Base-by-base conservation (phyloP, 768 basidiomycete species). In the Suillus brevipes region DNA sequence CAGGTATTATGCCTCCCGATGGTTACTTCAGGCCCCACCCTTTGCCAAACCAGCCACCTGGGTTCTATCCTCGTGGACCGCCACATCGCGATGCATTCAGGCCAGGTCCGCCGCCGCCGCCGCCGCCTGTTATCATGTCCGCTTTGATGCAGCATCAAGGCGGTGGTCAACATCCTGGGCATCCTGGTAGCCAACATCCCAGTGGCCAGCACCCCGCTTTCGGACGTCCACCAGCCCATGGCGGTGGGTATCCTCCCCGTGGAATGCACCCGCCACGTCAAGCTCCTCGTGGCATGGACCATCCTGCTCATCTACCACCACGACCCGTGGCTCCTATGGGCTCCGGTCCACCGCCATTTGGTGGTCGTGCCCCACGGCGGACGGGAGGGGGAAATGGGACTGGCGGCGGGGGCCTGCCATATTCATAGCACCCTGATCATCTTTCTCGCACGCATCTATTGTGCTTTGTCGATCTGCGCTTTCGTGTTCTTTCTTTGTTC, bases 41-140 rank as follows among this genome's bases (percentile, higher is more conserved):
- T 12, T 63, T 43, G 37, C 65, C 42, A 36, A 60, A 61, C 37
- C 72, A 63, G 53, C 73, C 73, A 1, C 79, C 74, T 18, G 72
- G 74, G 38, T 72, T 65, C 9, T 70, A 76, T 47, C 74, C 75
- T 55, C 79, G 80, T 34, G 73, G 78, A 40, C 75, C 77, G 20
- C 81, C 80, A 38, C 78, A 77, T 18, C 76, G 70, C 63, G 78
- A 69, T 64, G 69, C 68, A 59, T 78, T 74, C 73, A 78, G 74
- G 53, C 72, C 58, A 64, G 78, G 70, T 23, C 71, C 71, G 12
- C 71, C 73, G 4, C 31, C 71, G 12, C 71, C 73, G 4, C 31
- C 31, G 0, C 68, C 73, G 12, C 70, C 70, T 5, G 70, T 77
- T 28, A 69, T 77, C 23, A 42, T 75, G 34, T 64, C 77, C 0